phyloP scores from a whole-genome alignment of 1,139 yeast species.

The Nadsonia commutata region DNA sequence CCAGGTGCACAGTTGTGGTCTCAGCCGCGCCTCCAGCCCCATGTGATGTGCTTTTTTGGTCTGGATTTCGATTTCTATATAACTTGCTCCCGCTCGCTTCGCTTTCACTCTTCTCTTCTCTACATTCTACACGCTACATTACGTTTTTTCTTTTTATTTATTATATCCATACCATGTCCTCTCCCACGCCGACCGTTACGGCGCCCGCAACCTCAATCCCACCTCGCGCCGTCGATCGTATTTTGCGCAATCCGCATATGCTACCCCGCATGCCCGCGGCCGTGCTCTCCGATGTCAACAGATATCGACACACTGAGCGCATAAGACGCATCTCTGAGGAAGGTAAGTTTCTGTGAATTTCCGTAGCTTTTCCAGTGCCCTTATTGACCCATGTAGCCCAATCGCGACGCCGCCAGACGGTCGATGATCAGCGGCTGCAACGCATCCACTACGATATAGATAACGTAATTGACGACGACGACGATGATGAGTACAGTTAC shows the following conservation, averaged over 20 bases:
- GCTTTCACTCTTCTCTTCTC: not conserved
- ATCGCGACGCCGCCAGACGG: too few relatives aligned
- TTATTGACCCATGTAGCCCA: too few relatives aligned
- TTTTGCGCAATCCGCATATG: not conserved
- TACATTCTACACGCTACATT: not conserved
- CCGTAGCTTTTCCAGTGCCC: too few relatives aligned
- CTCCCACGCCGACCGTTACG: not conserved
- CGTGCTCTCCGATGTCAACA: not conserved
- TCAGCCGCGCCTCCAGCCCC: too few relatives aligned
- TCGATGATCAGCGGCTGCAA: too few relatives aligned
- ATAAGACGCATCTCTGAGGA: not conserved
- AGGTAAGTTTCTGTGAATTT: not conserved
- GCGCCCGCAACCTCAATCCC: not conserved
- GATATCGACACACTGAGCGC: not conserved
- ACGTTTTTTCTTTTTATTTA: not conserved
- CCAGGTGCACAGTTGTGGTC: too few relatives aligned
- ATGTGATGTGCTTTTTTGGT: too few relatives aligned
- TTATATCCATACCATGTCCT: not conserved
- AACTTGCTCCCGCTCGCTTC: too few relatives aligned
- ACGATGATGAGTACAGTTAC: too few relatives aligned
- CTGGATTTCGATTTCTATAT: too few relatives aligned
- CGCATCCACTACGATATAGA: too few relatives aligned
- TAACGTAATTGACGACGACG: too few relatives aligned
- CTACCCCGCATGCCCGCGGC: not conserved
- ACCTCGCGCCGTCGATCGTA: not conserved